Percentiles rank a stretch among this genome's conserved stretches.
Conservation (phyloP, 78 protist genomes). For the Paulinella micropora region DNA sequence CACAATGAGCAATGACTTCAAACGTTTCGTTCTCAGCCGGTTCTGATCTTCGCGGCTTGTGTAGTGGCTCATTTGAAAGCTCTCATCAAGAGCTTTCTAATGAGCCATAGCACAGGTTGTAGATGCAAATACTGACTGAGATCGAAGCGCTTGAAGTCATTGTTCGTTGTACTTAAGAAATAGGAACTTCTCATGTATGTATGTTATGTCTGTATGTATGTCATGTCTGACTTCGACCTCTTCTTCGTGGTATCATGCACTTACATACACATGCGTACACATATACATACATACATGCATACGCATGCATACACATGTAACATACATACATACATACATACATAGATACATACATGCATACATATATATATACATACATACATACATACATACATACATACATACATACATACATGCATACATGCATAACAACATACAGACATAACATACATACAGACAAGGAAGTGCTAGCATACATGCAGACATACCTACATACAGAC, state of each 20-base stretch:
- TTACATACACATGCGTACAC: background rate
- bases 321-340: background rate
- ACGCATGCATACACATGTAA: background rate
- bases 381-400: background rate
- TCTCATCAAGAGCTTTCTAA: background rate
- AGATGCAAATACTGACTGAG: background rate
- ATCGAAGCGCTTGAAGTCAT: background rate
- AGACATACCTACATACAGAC: too few species aligned
- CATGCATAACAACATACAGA: too few species aligned
- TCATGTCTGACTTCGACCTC: background rate
- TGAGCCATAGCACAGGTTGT: background rate
- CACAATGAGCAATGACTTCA: too few species aligned
- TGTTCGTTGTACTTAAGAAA: background rate
- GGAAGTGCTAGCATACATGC: too few species aligned
- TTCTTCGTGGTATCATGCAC: background rate
- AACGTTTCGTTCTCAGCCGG: too few species aligned
- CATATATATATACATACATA: background rate
- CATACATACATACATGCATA: too few species aligned
- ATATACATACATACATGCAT: background rate
- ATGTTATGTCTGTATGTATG: background rate
- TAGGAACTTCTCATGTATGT: background rate
- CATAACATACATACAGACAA: too few species aligned
- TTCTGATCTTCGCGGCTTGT: constrained; percentile 90
- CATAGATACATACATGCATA: background rate
- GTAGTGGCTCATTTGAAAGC: background rate